Evolutionary conservation across 495 filamentous ascomycete genomes (phyloP), one percentile per base, ranked within the genome.

Genomic region (Penicillium mononematosum): DNA sequence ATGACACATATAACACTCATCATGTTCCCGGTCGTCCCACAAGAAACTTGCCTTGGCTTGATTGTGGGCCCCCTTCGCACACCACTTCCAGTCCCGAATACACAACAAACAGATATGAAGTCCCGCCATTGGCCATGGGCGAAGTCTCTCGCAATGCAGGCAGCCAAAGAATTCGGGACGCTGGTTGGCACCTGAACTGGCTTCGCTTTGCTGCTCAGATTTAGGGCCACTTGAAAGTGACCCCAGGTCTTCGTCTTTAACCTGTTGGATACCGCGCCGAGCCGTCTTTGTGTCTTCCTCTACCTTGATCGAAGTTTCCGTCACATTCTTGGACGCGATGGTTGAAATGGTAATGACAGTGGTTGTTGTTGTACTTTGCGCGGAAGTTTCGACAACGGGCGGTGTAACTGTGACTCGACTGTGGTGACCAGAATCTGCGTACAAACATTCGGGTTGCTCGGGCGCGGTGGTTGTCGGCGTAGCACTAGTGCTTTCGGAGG

Each of bases 31-130:
- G n/a, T 29, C 45, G 19, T 49, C 7, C 46, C 46, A 49, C 17
- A 49, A 10, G 11, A 49, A 49, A 11, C 6, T 31, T 12, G 29
- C 46, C 29, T 34, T 49, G 1, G 46, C 29, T 22, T 19, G 46
- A 8, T 49, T 34, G 17, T 49, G 27, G 12, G 29, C 32, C 1
- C 46, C 27, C 19, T 49, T 32, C 29, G n/a, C 29, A 20, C 46
- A 49, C 46, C 46, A 36, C 17, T 49, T 49, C 46, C 46, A 49
- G 29, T 34, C 29, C 16, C 46, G 29, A 22, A 49, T 31, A 31
- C 46, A 49, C n/a, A 49, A 14, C 29, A 49, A 32, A 20, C 46
- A 49, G 5, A 34, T 34, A 5, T 31, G 19, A 8, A 49, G 29
- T 6, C 29, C 46, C 7, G 17, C 29, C 29, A 49, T 12, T 34